Base-by-base conservation (phyloP, 805 yeast species). In the Starmera caribaea region DNA sequence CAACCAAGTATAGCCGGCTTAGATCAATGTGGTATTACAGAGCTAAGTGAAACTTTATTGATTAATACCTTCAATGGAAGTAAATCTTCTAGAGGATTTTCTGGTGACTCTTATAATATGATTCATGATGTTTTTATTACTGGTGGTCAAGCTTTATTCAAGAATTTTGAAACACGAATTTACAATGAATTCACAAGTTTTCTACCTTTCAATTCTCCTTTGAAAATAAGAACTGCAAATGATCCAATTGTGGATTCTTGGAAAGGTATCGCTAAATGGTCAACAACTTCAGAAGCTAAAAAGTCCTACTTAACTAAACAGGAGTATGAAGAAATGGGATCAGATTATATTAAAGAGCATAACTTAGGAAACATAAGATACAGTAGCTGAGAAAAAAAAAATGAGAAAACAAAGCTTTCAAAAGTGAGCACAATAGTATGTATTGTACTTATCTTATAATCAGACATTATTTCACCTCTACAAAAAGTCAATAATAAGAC, bases 1-100 rank as follows among this genome's bases (percentile, higher is more conserved):
- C 92, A 90, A 57, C 98, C 99, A 7, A 73, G 81, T 8, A 87
- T 92, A 45, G 95, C 94, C 0, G 98, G 98, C 16, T 67, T 88
- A 16, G 98, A 92, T 59, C 97, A 89, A 62, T 95, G 97, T 0
- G 97, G 97, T 24, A 69, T 92, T n/a, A 56, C 74, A 17, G 97
- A 92, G 59, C 62, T 88, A 32, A 69, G 79, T 40, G 81, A 79
- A 46, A 82, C 79, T 42, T 68, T 86, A 8, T 53, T 89, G 6
- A 53, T 74, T 32, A 71, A 77, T 36, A 70, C 88, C 50, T 65
- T 79, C 38, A 76, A 75, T 26, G 72, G 76, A 1, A 71, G 69
- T 41, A 78, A 78, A 31, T 65, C 62, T 34, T 63, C 72, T 1
- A 71, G 69, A 41, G 78, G 78, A 30, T 65, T 62, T 34, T 63